Percentiles rank a stretch among this genome's conserved stretches.
These are phyloP conservation scores for Fabrea salina DNA, from an alignment of 169 alveolate genomes.

Conservation along the genomic window DNA sequence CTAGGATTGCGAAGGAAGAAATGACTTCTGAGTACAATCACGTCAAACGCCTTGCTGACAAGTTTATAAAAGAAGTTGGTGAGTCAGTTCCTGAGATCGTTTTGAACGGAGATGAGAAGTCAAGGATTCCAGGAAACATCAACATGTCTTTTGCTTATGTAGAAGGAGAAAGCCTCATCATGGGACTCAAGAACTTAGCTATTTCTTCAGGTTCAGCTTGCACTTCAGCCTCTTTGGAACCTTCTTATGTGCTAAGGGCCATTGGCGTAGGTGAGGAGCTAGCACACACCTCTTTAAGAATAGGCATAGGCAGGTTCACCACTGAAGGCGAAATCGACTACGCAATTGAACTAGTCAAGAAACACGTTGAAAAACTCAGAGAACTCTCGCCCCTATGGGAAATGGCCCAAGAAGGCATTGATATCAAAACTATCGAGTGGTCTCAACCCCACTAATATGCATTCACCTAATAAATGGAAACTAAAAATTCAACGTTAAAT, in stretches of 20 bases:
- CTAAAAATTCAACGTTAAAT: too few species aligned
- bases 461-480: too few species aligned
- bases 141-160: slow-evolving; percentile 94
- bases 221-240: slow-evolving; percentile 73
- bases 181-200: slow-evolving; percentile 85
- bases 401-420: slow-evolving; percentile 80
- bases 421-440: slow-evolving; percentile 53
- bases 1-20: slow-evolving; percentile 86
- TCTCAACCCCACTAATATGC: slow-evolving; percentile 42
- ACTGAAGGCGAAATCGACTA: slow-evolving; percentile 92
- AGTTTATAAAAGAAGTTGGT: slow-evolving; percentile 63
- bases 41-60: slow-evolving; percentile 79
- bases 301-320: slow-evolving; percentile 97
- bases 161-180: slow-evolving; percentile 92
- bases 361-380: slow-evolving; percentile 81
- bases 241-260: slow-evolving; percentile 93
- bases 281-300: slow-evolving; percentile 96
- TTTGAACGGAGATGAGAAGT: slow-evolving; percentile 80
- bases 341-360: slow-evolving; percentile 72
- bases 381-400: slow-evolving; percentile 92
- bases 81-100: slow-evolving; percentile 74
- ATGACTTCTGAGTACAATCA: slow-evolving; percentile 92
- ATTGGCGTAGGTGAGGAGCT: slow-evolving; percentile 95
- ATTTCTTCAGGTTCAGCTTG: slow-evolving; percentile 86
- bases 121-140: slow-evolving; percentile 83